Evolutionary conservation across 2,329 filamentous ascomycete species (phyloP).

Genomic region (Mycogone perniciosa): DNA sequence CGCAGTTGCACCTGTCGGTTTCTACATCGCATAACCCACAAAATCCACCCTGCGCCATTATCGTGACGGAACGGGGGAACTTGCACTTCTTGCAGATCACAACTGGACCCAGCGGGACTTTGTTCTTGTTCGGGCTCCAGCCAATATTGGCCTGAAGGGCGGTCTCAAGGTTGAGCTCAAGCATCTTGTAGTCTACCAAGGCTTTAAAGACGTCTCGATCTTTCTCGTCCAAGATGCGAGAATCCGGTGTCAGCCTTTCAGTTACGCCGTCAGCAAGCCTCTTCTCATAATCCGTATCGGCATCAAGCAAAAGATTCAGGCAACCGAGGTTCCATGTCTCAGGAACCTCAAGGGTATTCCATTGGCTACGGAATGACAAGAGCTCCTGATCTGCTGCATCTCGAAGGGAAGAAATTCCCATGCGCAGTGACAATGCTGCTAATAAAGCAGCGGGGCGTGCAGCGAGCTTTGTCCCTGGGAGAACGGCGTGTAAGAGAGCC

Average conservation of each 20-base stretch:
- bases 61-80: constrained; percentile 42
- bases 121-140: constrained; percentile 41
- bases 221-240: constrained; percentile 25
- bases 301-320: constrained; percentile 40
- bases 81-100: constrained; percentile 35
- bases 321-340: constrained; percentile 45
- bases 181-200: constrained; percentile 40
- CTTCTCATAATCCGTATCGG: constrained; percentile 31
- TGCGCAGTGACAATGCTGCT: constrained; percentile 41
- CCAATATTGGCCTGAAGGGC: constrained; percentile 36
- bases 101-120: constrained; percentile 36
- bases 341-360: constrained; percentile 41
- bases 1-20: constrained; percentile 17
- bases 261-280: constrained; percentile 21
- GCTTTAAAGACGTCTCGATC: constrained; percentile 38
- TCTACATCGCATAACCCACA: constrained; percentile 37
- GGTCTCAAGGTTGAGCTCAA: constrained; percentile 40
- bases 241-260: constrained; percentile 7
- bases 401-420: constrained; percentile 38
- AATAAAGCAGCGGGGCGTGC: constrained; percentile 39
- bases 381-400: constrained; percentile 37
- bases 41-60: constrained; percentile 34
- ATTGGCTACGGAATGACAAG: constrained; percentile 33
- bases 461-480: constrained; percentile 42
- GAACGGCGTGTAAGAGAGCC: constrained; percentile 40